These are phyloP conservation scores for Pelargonium australe DNA, from an alignment of 441 rosid genomes.

Conservation along the genomic window DNA sequence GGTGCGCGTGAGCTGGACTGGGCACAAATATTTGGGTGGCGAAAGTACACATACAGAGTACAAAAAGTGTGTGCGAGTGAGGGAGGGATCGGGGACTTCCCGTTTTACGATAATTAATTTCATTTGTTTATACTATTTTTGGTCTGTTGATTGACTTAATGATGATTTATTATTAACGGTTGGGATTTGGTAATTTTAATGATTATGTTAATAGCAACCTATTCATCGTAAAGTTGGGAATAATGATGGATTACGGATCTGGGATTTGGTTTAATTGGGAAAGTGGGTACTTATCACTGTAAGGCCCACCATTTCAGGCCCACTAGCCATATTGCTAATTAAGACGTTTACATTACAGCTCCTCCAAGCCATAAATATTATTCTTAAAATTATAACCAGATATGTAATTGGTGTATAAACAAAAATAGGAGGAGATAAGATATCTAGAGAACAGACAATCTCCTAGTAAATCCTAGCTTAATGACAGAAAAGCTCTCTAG, in stretches of 20 bases:
- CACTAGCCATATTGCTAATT: not conserved
- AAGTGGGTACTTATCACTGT: not conserved
- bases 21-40: conserved; percentile 7
- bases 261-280: not conserved
- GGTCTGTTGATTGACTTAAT: not conserved
- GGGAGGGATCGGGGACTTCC: not conserved
- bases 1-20: not conserved
- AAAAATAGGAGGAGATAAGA: no score
- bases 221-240: not conserved
- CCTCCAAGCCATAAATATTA: no score
- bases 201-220: not conserved
- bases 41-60: conserved; percentile 20
- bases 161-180: not conserved
- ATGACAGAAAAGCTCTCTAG: no score
- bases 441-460: no score
- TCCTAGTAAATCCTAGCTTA: no score
- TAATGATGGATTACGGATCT: not conserved
- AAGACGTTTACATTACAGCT: no score
- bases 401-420: no score
- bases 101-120: not conserved
- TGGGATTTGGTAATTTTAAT: not conserved
- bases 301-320: not conserved
- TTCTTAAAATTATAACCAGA: no score
- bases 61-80: conserved; percentile 3
- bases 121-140: not conserved